Conservation (phyloP, 139 green algal species). For the Desmodesmus armatus region DNA sequence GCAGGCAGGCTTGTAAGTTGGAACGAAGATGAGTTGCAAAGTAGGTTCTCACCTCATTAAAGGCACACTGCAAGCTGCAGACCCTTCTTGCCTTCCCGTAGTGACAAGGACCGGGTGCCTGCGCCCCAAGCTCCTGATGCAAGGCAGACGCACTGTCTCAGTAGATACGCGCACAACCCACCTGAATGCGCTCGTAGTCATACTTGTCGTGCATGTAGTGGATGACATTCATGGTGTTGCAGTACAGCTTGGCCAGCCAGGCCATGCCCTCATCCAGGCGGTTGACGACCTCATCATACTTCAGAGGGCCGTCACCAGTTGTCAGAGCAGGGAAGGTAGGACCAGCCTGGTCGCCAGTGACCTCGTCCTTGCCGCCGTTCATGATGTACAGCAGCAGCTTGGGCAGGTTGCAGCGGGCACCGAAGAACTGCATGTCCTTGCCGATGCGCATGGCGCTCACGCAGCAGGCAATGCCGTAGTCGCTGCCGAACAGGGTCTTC, state of each 20-base stretch:
- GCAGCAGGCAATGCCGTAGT: conserved; percentile 86
- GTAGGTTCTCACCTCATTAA: no score
- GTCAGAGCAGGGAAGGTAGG: conserved; percentile 63
- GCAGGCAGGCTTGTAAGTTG: no score
- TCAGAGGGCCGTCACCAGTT: conserved; percentile 57
- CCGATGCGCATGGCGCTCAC: conserved; percentile 80
- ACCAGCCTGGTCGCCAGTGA: conserved; percentile 70
- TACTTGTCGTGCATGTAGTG: conserved; percentile 74
- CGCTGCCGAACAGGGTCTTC: conserved; percentile 67
- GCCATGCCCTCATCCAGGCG: conserved; percentile 76
- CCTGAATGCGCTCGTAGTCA: conserved; percentile 79
- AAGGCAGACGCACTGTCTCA: no score
- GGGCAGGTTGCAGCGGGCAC: conserved; percentile 10
- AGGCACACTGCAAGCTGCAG: no score
- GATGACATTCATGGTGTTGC: conserved; percentile 83
- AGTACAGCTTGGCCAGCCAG: conserved; percentile 78
- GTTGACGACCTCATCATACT: conserved; percentile 70
- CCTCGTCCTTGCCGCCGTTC: conserved; percentile 78
- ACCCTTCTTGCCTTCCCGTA: no score
- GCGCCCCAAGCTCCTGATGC: no score
- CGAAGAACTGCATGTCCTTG: conserved; percentile 77
- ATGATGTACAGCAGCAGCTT: conserved; percentile 83
- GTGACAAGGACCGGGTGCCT: no score
- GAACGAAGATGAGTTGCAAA: no score
- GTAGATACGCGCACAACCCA: no score